Conservation (phyloP, 2,329 filamentous ascomycete species). For the Fusarium praegraminearum region DNA sequence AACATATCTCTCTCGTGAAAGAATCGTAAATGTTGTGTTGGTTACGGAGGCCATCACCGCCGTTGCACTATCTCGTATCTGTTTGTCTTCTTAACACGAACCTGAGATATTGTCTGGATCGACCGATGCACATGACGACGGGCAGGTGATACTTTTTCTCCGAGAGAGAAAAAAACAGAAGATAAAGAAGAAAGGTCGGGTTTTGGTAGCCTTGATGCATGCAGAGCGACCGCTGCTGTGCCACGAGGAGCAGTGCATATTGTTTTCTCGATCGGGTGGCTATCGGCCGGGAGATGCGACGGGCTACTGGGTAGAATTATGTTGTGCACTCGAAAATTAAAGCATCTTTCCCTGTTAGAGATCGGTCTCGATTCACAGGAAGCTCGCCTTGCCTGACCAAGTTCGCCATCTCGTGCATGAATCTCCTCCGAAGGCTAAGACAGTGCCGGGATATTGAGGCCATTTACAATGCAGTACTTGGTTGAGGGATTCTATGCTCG, state of each 20-base stretch:
- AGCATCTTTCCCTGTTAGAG: neutral
- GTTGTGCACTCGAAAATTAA: slow-evolving; percentile 8
- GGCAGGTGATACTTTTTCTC: slow-evolving; percentile 23
- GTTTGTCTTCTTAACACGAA: slow-evolving; percentile 29
- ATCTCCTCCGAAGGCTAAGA: neutral
- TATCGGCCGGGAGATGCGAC: slow-evolving; percentile 3
- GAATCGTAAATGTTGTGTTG: slow-evolving; percentile 15
- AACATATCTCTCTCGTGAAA: neutral
- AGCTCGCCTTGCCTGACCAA: slow-evolving; percentile 6
- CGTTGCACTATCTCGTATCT: slow-evolving; percentile 28
- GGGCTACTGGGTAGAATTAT: slow-evolving; percentile 15
- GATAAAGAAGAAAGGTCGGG: neutral
- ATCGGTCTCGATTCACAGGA: slow-evolving; percentile 15
- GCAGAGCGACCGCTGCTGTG: slow-evolving; percentile 32
- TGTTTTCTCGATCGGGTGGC: slow-evolving; percentile 8
- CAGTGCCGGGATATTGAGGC: neutral
- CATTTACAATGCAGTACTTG: neutral
- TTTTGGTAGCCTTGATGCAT: slow-evolving; percentile 5
- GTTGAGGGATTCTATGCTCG: neutral
- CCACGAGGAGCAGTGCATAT: slow-evolving; percentile 23
- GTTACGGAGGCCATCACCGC: slow-evolving; percentile 5
- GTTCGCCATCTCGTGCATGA: slow-evolving; percentile 6
- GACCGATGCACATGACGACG: slow-evolving; percentile 27
- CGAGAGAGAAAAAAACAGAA: neutral
- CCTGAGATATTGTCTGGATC: slow-evolving; percentile 24